Evolutionary conservation across 2,329 filamentous ascomycete genomes (phyloP).

Genomic region (Berkeleyomyces basicola): DNA sequence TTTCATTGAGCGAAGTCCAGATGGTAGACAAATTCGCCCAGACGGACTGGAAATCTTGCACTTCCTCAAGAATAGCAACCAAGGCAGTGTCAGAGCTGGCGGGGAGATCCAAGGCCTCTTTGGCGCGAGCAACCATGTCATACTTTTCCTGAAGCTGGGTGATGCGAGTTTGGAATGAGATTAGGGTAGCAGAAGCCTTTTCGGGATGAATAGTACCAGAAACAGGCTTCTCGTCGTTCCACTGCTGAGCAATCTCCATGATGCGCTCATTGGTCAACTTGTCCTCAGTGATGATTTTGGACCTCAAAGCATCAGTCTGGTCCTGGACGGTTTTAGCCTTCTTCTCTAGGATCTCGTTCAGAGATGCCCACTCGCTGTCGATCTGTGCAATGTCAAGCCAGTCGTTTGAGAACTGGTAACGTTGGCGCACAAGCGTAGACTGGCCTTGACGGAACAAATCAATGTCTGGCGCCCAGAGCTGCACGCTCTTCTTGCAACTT

Average conservation of each 20-base stretch:
- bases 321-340: slow-evolving; percentile 94
- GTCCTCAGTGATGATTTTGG: slow-evolving; percentile 90
- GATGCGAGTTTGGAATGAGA: slow-evolving; percentile 69
- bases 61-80: slow-evolving; percentile 76
- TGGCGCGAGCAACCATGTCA: slow-evolving; percentile 88
- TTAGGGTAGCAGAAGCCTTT: slow-evolving; percentile 67
- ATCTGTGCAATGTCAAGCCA: slow-evolving; percentile 96
- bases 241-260: slow-evolving; percentile 64
- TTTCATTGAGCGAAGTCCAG: slow-evolving; percentile 89
- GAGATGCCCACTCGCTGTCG: slow-evolving; percentile 83
- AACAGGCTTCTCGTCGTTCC: slow-evolving; percentile 94
- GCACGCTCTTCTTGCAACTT: slow-evolving; percentile 85
- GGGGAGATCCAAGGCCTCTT: slow-evolving; percentile 86
- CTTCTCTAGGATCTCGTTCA: slow-evolving; percentile 80
- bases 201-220: slow-evolving; percentile 86
- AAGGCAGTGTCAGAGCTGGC: slow-evolving; percentile 66
- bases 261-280: slow-evolving; percentile 83
- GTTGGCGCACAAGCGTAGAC: slow-evolving; percentile 74
- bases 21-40: slow-evolving; percentile 93
- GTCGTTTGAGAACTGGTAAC: slow-evolving; percentile 83
- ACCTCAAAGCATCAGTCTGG: slow-evolving; percentile 83
- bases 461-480: slow-evolving; percentile 87
- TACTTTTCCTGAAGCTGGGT: slow-evolving; percentile 73
- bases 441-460: slow-evolving; percentile 93
- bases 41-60: slow-evolving; percentile 96